A percentile compares a stretch with the other conserved stretches of the same genome.
Evolutionary conservation across 2,329 filamentous ascomycete genomes (phyloP).

Genomic region (Alternaria sp.): DNA sequence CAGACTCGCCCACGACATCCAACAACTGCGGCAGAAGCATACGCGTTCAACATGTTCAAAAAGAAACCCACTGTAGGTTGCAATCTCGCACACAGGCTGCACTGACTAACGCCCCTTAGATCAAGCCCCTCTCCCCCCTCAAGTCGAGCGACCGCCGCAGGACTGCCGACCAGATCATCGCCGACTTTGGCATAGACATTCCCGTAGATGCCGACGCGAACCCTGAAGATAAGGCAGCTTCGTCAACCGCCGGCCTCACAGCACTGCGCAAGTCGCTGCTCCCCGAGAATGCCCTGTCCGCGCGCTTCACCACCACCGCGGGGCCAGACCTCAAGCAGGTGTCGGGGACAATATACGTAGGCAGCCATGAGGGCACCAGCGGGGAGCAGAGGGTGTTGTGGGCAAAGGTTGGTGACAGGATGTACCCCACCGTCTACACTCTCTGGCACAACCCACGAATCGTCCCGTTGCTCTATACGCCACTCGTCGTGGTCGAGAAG

Average conservation of each 20-base stretch:
- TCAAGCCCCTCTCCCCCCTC: conserved; percentile 70
- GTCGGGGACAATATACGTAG: conserved; percentile 69
- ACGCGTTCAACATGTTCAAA: conserved; percentile 62
- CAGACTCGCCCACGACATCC: background rate
- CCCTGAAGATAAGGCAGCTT: conserved; percentile 51
- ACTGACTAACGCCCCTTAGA: conserved; percentile 50
- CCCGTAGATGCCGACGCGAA: conserved; percentile 46
- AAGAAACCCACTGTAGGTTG: conserved; percentile 64
- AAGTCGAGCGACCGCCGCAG: conserved; percentile 71
- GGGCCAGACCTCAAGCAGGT: conserved; percentile 67
- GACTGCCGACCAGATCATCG: conserved; percentile 71
- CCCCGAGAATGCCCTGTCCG: conserved; percentile 67
- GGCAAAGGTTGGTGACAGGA: conserved; percentile 66
- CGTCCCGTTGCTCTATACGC: conserved; percentile 69
- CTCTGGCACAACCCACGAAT: conserved; percentile 69
- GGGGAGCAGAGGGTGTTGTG: conserved; percentile 67
- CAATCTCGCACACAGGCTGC: background rate
- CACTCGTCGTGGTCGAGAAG: conserved; percentile 66
- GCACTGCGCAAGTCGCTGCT: conserved; percentile 65
- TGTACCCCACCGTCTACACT: conserved; percentile 67
- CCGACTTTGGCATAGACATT: conserved; percentile 62
- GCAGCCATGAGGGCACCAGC: conserved; percentile 58
- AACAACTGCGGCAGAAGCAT: background rate
- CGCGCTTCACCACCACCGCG: conserved; percentile 69
- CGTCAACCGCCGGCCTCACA: conserved; percentile 54